phyloP scores from a whole-genome alignment of 1,284 basidiomycete species.

The Ganoderma sp. region DNA sequence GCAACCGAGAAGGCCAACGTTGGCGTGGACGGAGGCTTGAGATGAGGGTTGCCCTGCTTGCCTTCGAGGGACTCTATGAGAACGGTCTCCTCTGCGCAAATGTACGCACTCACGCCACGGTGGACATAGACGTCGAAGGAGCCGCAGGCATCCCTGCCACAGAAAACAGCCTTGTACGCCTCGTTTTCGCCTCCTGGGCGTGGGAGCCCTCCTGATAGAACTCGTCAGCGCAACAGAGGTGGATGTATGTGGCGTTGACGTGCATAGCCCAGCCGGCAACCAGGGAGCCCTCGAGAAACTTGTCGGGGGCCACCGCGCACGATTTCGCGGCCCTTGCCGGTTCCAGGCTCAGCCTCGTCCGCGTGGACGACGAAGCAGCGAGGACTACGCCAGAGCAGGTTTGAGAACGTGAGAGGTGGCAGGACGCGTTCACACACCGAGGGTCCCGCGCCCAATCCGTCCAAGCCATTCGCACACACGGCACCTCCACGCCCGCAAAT shows the following conservation, averaged over 20 bases:
- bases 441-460: conserved; percentile 95
- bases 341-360: conserved; percentile 98
- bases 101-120: conserved; percentile 96
- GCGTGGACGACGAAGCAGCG: conserved; percentile 98
- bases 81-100: conserved; percentile 98
- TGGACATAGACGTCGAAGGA: conserved; percentile 89
- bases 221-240: too few species aligned
- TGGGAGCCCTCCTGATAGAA: too few species aligned
- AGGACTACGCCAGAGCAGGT: conserved; percentile 55
- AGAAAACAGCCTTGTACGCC: too few species aligned
- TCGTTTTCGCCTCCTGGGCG: too few species aligned
- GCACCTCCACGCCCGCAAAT: conserved; percentile 53
- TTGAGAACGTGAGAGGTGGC: background rate
- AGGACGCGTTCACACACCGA: conserved; percentile 54
- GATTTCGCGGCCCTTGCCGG: conserved; percentile 99
- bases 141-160: too few species aligned
- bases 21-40: conserved; percentile 99
- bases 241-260: conserved; percentile 49
- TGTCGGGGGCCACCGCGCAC: conserved; percentile 96
- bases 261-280: conserved; percentile 97
- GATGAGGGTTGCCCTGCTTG: conserved; percentile 98
- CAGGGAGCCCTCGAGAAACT: conserved; percentile 96
- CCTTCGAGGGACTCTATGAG: conserved; percentile 97
- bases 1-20: too few species aligned
- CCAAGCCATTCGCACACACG: conserved; percentile 96